Percentiles rank a stretch among this genome's conserved stretches.
Evolutionary conservation across 768 basidiomycete genomes (phyloP).

Genomic region (Leucosporidium yakuticum): DNA sequence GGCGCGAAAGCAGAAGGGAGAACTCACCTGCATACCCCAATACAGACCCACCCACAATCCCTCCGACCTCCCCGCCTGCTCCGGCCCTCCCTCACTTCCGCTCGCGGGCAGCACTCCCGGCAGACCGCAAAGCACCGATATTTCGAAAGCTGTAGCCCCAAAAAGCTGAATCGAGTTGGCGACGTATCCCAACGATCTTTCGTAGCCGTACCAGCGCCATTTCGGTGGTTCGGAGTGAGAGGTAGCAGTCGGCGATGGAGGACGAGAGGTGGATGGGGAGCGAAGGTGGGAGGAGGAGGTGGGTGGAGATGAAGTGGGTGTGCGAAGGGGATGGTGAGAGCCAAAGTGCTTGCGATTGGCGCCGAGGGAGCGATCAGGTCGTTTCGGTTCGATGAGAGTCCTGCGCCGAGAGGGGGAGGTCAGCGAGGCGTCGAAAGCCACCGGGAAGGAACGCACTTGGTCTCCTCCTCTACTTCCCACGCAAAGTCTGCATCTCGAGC

Average conservation of each 20-base stretch:
- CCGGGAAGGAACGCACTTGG: not conserved
- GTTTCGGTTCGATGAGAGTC: not conserved
- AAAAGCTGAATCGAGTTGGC: constrained; percentile 34
- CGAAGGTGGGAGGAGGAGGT: not conserved
- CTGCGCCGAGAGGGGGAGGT: not conserved
- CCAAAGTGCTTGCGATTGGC: constrained; percentile 16
- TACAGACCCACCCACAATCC: constrained; percentile 26
- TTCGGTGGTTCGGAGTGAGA: not conserved
- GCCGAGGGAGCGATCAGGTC: constrained; percentile 6
- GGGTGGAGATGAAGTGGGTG: not conserved
- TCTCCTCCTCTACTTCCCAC: constrained; percentile 17
- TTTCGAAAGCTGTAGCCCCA: constrained; percentile 27
- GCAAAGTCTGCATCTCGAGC: constrained; percentile 25
- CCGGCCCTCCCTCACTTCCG: not conserved
- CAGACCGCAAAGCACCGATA: constrained; percentile 24
- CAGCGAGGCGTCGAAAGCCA: fast-evolving
- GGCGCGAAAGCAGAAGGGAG: constrained; percentile 6
- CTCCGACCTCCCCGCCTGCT: constrained; percentile 6
- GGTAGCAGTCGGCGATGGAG: not conserved
- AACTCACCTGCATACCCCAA: constrained; percentile 28
- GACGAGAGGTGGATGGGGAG: not conserved
- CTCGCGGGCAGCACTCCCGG: constrained; percentile 27
- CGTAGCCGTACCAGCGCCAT: constrained; percentile 31
- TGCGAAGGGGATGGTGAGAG: not conserved
- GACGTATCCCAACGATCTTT: constrained; percentile 19